Percentiles rank a stretch among this genome's conserved stretches.
phyloP scores from a whole-genome alignment of 2,329 filamentous ascomycete species.

The Zalaria obscura region DNA sequence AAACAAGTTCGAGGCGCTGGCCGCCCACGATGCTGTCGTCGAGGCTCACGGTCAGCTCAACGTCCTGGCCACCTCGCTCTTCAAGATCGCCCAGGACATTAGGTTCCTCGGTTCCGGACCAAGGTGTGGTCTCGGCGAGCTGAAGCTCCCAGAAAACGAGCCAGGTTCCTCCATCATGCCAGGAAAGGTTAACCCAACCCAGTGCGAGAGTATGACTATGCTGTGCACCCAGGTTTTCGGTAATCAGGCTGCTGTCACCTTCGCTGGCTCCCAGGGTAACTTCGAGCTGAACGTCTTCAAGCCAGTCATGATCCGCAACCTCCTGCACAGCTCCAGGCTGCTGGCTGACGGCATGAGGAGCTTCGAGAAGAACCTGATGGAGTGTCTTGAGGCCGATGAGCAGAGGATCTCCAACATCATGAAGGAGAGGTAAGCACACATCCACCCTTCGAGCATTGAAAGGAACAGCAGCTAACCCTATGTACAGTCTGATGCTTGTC shows the following conservation, averaged over 20 bases:
- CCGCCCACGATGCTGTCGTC: constrained; percentile 89
- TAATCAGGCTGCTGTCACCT: constrained; percentile 85
- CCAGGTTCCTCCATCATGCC: constrained; percentile 98
- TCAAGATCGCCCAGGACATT: constrained; percentile 97
- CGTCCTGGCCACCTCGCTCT: constrained; percentile 78
- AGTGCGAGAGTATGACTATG: constrained; percentile 97
- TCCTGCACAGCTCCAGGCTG: constrained; percentile 82
- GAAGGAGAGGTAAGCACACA: constrained; percentile 73
- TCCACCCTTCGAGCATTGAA: not conserved
- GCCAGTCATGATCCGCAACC: constrained; percentile 86
- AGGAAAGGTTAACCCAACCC: constrained; percentile 97
- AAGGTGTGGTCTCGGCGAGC: constrained; percentile 87
- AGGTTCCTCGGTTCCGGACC: constrained; percentile 93
- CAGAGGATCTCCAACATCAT: constrained; percentile 78
- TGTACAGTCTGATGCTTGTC: constrained; percentile 76
- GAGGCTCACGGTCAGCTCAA: constrained; percentile 90
- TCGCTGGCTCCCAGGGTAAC: constrained; percentile 93
- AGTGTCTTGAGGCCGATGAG: constrained; percentile 83
- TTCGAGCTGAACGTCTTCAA: constrained; percentile 99
- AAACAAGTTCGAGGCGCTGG: constrained; percentile 97
- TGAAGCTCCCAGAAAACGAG: constrained; percentile 92
- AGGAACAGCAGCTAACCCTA: not conserved
- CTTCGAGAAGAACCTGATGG: constrained; percentile 87
- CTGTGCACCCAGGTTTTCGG: constrained; percentile 95
- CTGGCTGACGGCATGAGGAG: constrained; percentile 85